Evolutionary conservation across 495 filamentous ascomycete genomes (phyloP).

Genomic region (Rusavskia elegans): DNA sequence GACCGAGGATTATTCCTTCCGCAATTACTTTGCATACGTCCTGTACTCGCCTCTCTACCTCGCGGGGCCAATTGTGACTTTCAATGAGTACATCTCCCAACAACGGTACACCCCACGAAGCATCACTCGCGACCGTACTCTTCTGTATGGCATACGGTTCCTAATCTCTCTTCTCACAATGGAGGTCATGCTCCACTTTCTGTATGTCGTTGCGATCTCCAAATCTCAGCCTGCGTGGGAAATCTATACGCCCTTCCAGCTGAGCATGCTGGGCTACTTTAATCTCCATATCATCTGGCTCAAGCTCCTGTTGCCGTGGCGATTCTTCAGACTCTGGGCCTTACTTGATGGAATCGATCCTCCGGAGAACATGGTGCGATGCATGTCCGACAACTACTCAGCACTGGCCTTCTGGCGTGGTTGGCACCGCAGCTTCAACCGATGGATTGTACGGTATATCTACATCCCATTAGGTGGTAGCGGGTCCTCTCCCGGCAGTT

Average conservation of each 20-base stretch:
- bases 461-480: conserved; percentile 82
- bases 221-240: conserved; percentile 66
- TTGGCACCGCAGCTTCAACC: conserved; percentile 91
- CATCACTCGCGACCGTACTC: conserved; percentile 47
- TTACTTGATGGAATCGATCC: conserved; percentile 83
- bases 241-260: conserved; percentile 72
- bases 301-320: conserved; percentile 91
- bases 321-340: conserved; percentile 92
- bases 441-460: conserved; percentile 87
- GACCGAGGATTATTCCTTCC: conserved; percentile 53
- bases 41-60: conserved; percentile 91
- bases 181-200: conserved; percentile 86
- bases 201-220: conserved; percentile 87
- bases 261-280: conserved; percentile 86
- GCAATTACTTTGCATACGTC: conserved; percentile 73
- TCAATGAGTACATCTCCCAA: conserved; percentile 96
- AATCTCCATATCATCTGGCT: conserved; percentile 97
- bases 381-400: conserved; percentile 89
- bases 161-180: conserved; percentile 66
- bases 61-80: conserved; percentile 83
- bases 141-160: conserved; percentile 76
- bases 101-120: conserved; percentile 52
- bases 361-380: conserved; percentile 96
- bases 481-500: conserved; percentile 18
- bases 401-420: conserved; percentile 86